These are phyloP conservation scores for rapeseed (Brassica napus) DNA, from an alignment of 345 rosid genomes.

Conservation along the genomic window Da-Ae NC_063445.1:15966001-15966500, in stretches of 20 bases:
- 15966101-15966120: neutral
- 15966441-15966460: neutral
- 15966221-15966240: neutral
- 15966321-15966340: neutral
- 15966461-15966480: neutral
- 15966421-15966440: neutral
- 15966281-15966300: too few species aligned
- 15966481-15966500: neutral
- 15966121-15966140: neutral
- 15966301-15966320: neutral
- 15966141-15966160: too few species aligned
- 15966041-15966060: neutral
- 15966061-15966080: too few species aligned
- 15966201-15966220: neutral
- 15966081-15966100: too few species aligned
- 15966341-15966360: neutral
- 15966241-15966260: neutral
- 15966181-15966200: neutral
- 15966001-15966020: neutral
- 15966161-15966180: neutral
- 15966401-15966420: neutral
- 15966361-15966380: neutral
- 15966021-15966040: neutral
- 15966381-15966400: neutral
- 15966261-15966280: neutral